Evolutionary conservation across 192 early-diverging fungal species (phyloP).

Genomic region (Coemansia sp.): DNA sequence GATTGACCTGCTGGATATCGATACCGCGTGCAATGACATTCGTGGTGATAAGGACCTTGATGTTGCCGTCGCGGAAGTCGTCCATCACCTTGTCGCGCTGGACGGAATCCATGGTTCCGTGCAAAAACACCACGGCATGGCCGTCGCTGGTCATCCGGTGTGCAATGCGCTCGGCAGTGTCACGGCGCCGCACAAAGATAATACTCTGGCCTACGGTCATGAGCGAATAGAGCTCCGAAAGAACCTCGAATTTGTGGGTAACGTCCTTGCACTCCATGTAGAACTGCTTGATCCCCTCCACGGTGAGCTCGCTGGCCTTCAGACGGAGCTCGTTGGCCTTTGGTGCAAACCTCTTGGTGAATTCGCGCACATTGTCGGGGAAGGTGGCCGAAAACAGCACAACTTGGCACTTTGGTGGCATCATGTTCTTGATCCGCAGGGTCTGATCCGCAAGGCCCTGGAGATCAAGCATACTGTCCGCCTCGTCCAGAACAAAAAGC

Average conservation of each 20-base stretch:
- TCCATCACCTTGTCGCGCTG: conserved; percentile 92
- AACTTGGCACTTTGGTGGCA: conserved; percentile 77
- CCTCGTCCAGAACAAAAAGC: conserved; percentile 95
- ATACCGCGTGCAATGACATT: conserved; percentile 98
- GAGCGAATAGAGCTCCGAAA: conserved; percentile 73
- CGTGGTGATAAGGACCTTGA: conserved; percentile 94
- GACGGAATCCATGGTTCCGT: conserved; percentile 74
- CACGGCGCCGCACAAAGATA: conserved; percentile 85
- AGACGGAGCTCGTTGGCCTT: conserved; percentile 84
- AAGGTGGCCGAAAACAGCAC: conserved; percentile 97
- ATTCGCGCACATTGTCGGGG: conserved; percentile 71
- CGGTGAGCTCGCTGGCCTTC: conserved; percentile 85
- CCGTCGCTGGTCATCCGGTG: conserved; percentile 75
- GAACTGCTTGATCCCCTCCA: conserved; percentile 93
- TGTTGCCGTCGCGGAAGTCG: conserved; percentile 83
- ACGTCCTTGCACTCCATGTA: conserved; percentile 89
- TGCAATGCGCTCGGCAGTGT: conserved; percentile 81
- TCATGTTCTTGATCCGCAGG: conserved; percentile 72
- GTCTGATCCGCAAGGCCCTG: conserved; percentile 85
- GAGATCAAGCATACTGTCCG: conserved; percentile 96
- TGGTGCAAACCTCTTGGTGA: conserved; percentile 80
- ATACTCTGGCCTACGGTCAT: conserved; percentile 95
- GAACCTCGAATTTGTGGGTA: conserved; percentile 77
- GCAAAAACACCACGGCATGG: conserved; percentile 79
- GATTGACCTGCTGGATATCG: conserved; percentile 92